Evolutionary conservation across 352 stramenopile genomes (phyloP).

Genomic region (Globisporangium rhizosaccharum): DNA sequence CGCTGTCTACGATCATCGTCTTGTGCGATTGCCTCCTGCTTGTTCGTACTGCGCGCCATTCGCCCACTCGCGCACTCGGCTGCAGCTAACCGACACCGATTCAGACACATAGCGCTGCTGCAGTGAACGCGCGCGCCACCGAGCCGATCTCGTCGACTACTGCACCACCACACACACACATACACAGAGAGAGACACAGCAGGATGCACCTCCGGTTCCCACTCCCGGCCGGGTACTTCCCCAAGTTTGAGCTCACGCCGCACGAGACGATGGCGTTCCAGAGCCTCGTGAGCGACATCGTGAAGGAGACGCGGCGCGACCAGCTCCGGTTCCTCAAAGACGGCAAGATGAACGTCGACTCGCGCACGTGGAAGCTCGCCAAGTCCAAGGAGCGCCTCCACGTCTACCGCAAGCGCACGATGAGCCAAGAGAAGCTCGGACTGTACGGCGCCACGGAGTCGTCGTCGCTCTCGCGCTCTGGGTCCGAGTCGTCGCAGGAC

Average conservation of each 20-base stretch:
- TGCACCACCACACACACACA: neutral
- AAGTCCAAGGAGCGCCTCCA: slow-evolving; percentile 66
- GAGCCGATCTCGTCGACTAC: no score
- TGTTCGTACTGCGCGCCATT: neutral
- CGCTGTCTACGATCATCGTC: neutral
- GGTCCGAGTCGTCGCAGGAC: slow-evolving; percentile 16
- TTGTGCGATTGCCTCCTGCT: neutral
- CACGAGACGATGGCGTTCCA: slow-evolving; percentile 49
- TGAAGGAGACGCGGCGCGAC: slow-evolving; percentile 55
- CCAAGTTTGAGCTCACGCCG: slow-evolving; percentile 59
- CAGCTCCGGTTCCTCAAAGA: slow-evolving; percentile 51
- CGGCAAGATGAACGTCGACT: slow-evolving; percentile 49
- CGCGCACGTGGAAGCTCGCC: slow-evolving; percentile 57
- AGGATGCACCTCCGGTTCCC: slow-evolving; percentile 73
- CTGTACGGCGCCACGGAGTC: slow-evolving; percentile 23
- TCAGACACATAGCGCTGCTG: no score
- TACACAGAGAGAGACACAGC: slow-evolving; percentile 6
- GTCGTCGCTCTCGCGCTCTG: slow-evolving; percentile 18
- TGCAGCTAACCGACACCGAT: neutral
- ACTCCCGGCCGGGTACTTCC: slow-evolving; percentile 59
- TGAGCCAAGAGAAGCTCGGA: slow-evolving; percentile 27
- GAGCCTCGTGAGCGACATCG: slow-evolving; percentile 51
- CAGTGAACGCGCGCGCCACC: no score
- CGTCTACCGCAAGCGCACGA: slow-evolving; percentile 40
- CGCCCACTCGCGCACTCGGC: neutral